Evolutionary conservation across 129 eudicot species (phyloP).

Genomic region (Chrysanthemum seticuspe): DNA sequence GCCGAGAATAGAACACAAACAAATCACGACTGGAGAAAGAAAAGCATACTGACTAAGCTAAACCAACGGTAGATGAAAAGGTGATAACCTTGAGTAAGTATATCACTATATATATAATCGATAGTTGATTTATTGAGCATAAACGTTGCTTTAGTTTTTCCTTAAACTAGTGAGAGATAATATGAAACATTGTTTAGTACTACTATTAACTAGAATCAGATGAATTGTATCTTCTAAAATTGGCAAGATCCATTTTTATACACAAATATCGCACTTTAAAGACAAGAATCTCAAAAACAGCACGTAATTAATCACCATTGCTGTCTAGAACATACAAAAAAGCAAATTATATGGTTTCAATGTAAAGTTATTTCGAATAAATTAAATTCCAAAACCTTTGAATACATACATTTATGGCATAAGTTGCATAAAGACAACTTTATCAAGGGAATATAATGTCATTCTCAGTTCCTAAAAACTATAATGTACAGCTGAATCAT

Average conservation of each 20-base stretch:
- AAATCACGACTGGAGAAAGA: constrained; percentile 15
- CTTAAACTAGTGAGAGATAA: background rate
- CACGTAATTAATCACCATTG: background rate
- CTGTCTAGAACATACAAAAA: constrained; percentile 4
- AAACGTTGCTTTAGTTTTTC: background rate
- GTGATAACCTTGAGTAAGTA: background rate
- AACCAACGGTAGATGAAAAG: constrained; percentile 2
- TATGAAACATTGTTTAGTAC: constrained; percentile 7
- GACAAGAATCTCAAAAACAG: background rate
- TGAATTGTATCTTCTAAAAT: too few species aligned
- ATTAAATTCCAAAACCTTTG: background rate
- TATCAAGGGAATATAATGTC: constrained; percentile 3
- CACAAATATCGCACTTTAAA: too few species aligned
- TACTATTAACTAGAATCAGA: too few species aligned
- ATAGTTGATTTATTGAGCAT: constrained; percentile 14
- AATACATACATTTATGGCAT: constrained; percentile 7
- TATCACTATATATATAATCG: background rate
- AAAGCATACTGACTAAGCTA: constrained; percentile 4
- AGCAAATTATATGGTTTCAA: background rate
- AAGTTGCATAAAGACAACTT: constrained; percentile 12
- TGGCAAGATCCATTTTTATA: too few species aligned
- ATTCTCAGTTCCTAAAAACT: constrained; percentile 10
- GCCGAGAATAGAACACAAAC: background rate
- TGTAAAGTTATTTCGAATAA: background rate
- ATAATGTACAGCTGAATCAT: background rate